Evolutionary conservation across 2,329 filamentous ascomycete genomes (phyloP).

Genomic region (Alternaria sp.): DNA sequence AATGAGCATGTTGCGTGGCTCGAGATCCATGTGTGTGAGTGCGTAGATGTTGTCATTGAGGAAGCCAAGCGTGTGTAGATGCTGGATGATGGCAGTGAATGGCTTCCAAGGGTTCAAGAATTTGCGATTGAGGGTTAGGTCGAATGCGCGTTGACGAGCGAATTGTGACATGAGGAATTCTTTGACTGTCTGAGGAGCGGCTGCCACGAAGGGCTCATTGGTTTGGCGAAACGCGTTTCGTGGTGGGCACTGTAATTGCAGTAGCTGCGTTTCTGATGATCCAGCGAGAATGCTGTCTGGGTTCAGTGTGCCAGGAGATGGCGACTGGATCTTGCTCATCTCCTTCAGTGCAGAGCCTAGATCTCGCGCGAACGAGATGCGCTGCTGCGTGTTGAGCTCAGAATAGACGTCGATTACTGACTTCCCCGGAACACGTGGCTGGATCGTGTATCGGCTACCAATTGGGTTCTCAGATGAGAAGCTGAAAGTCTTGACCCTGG

Average conservation of each 20-base stretch:
- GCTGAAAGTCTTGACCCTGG: neutral
- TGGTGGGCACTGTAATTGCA: neutral
- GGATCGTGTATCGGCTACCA: neutral
- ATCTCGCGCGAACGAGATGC: neutral
- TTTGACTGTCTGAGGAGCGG: neutral
- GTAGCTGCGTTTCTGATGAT: neutral
- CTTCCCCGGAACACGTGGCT: neutral
- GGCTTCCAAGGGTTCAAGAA: neutral
- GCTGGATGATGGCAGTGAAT: neutral
- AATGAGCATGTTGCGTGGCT: neutral
- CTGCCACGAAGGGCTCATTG: too few relatives aligned
- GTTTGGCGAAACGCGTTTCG: neutral
- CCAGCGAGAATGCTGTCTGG: neutral
- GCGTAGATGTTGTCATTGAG: neutral
- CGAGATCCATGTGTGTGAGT: neutral
- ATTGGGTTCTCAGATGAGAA: neutral
- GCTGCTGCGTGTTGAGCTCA: neutral
- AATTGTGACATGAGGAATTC: neutral
- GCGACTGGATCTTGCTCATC: neutral
- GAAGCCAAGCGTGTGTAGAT: neutral
- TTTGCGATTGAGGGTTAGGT: neutral
- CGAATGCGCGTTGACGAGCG: neutral
- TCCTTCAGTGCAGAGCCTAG: rapidly evolving
- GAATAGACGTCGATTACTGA: rapidly evolving
- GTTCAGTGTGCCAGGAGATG: neutral